Evolutionary conservation across 176 grass and related monocot genomes (phyloP), one percentile per base, ranked within the genome.

Genomic region (Bromus sterilis): DNA sequence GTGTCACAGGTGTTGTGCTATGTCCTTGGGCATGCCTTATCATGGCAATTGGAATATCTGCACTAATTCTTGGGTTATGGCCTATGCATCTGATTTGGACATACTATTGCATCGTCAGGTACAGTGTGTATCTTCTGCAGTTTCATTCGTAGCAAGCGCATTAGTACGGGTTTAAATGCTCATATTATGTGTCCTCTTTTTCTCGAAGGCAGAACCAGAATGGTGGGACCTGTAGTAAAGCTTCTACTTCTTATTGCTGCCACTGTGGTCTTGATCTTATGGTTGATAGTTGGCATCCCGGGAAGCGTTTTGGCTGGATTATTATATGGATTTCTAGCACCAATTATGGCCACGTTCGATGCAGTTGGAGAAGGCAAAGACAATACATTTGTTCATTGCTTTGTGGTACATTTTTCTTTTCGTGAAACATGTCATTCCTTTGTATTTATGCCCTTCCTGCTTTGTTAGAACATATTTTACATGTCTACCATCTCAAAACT

Each of bases 301-400:
- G 96, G 93, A 90, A 95, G 93, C 21, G 34, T 84, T 73, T 26
- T 99, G 21, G 72, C 78, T 77, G 93, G 96, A 78, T 30, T 86
- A 59, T 87, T 84, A 18, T 99, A 95, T 75, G 96, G 96, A 63
- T 99, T 95, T 88, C 83, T 99, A 73, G 93, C 96, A 62, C 96
- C 96, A 7, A 81, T 93, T 77, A 88, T 95, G 88, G 90, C 96
- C 2, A 99, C 96, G 31, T 93, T 93, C 18, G 83, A 83, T 83
- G 96, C 96, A 64, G 88, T 99, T 80, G 96, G 96, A 80, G 91
- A 95, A 90, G 96, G 96, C 72, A 99, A 99, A 87, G 76, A 86
- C 71, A 86, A 93, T 28, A 40, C 88, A 14, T 86, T 99, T 77
- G 46, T 90, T 35, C 93, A 99, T 78, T 99, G 93, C 82, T 91